These are phyloP conservation scores for Athelia sp. DNA, from an alignment of 1,284 basidiomycete genomes.

Conservation along the genomic window DNA sequence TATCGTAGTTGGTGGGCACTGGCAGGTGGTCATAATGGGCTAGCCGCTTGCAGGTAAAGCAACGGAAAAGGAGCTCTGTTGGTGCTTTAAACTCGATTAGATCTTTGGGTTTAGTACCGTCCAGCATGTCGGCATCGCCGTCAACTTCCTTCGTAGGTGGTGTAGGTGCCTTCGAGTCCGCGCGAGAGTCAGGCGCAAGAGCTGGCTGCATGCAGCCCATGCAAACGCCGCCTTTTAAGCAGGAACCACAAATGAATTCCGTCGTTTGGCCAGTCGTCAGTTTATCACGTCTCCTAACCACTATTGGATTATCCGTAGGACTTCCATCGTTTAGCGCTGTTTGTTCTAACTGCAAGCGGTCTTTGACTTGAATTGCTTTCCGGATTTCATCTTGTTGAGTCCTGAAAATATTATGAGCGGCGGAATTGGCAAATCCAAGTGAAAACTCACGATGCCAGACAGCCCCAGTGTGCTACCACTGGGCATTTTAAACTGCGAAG, in stretches of 20 bases:
- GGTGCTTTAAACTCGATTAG: slow-evolving; percentile 16
- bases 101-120: slow-evolving; percentile 13
- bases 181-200: slow-evolving; percentile 24
- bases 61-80: slow-evolving; percentile 68
- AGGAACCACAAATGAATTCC: slow-evolving; percentile 76
- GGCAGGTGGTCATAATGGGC: slow-evolving; percentile 77
- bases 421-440: background rate
- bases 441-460: slow-evolving; percentile 47
- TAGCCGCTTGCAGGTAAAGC: slow-evolving; percentile 73
- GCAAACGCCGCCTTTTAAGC: slow-evolving; percentile 71
- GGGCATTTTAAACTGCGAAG: slow-evolving; percentile 65
- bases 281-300: slow-evolving; percentile 32
- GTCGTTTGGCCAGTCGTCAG: slow-evolving; percentile 61
- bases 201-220: slow-evolving; percentile 67
- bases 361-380: slow-evolving; percentile 52
- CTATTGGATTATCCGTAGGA: slow-evolving; percentile 19
- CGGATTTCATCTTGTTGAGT: slow-evolving; percentile 71
- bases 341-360: slow-evolving; percentile 34
- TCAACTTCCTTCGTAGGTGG: slow-evolving; percentile 11
- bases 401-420: background rate
- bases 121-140: slow-evolving; percentile 28
- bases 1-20: slow-evolving; percentile 32
- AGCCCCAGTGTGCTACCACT: slow-evolving; percentile 76
- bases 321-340: slow-evolving; percentile 19
- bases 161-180: slow-evolving; percentile 8